Percentiles rank a stretch among this genome's conserved stretches.
Evolutionary conservation across 2,329 filamentous ascomycete species (phyloP).

Genomic region (Penicillium sp.): DNA sequence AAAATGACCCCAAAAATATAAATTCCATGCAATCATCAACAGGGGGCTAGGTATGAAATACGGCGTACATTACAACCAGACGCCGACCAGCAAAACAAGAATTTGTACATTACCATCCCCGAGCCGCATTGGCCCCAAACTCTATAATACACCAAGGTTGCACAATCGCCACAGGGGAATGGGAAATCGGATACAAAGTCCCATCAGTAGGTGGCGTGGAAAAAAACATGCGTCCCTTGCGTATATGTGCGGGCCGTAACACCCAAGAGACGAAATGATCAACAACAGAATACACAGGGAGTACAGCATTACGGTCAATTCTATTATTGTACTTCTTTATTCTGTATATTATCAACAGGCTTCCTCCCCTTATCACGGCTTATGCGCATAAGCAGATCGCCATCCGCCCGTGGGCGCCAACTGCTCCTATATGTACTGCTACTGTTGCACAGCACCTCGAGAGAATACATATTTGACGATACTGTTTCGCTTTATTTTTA

Average conservation of each 20-base stretch:
- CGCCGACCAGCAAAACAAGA: background rate
- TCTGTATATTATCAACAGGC: background rate
- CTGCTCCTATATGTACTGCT: background rate
- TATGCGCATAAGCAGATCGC: background rate
- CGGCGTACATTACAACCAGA: background rate
- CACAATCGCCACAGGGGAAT: background rate
- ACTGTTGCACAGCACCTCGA: background rate
- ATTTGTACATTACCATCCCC: background rate
- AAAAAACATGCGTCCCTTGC: slow-evolving; percentile 11
- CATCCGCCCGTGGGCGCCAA: background rate
- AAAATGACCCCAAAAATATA: background rate
- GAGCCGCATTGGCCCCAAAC: slow-evolving; percentile 8
- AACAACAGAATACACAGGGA: background rate
- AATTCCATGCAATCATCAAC: slow-evolving; percentile 1
- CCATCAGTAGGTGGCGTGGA: slow-evolving; percentile 1
- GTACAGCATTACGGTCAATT: background rate
- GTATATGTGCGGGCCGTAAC: slow-evolving; percentile 3
- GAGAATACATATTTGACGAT: background rate
- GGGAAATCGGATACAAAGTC: background rate
- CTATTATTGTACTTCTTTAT: background rate
- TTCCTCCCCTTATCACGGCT: background rate
- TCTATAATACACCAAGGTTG: background rate
- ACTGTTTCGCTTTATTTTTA: background rate
- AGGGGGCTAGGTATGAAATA: background rate
- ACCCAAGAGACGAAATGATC: background rate